A percentile compares a stretch with the other conserved stretches of the same genome.
Evolutionary conservation across 2,329 filamentous ascomycete genomes (phyloP).

Genomic region (Cadophora sp.): DNA sequence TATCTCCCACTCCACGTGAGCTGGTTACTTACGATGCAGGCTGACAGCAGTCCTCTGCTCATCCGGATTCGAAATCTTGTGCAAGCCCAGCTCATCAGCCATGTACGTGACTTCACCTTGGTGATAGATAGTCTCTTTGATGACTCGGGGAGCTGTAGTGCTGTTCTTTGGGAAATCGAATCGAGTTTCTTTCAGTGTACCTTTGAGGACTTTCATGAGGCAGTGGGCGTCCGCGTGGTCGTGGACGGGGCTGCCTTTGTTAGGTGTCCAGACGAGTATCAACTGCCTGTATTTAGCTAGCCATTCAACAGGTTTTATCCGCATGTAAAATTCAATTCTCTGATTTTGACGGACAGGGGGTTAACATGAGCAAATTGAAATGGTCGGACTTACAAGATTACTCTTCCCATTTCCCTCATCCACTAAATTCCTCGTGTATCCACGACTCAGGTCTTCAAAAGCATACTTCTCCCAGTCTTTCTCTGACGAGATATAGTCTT

Average conservation of each 20-base stretch:
- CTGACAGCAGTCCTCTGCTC: conserved; percentile 79
- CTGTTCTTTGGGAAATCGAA: conserved; percentile 72
- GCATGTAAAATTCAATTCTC: too few relatives aligned
- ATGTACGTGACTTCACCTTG: conserved; percentile 87
- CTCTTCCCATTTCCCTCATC: conserved; percentile 81
- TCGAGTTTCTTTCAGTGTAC: conserved; percentile 79
- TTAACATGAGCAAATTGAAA: not conserved
- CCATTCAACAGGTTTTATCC: too few relatives aligned
- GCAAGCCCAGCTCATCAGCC: conserved; percentile 87
- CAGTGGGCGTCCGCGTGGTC: conserved; percentile 90
- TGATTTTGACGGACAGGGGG: too few relatives aligned
- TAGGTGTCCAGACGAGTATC: conserved; percentile 89
- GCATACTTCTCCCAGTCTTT: conserved; percentile 79
- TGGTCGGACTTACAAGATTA: conserved; percentile 52
- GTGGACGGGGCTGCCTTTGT: conserved; percentile 83
- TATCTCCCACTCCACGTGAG: not conserved
- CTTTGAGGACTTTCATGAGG: conserved; percentile 85
- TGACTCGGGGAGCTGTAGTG: conserved; percentile 63
- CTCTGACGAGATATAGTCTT: conserved; percentile 71
- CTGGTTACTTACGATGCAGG: conserved; percentile 66
- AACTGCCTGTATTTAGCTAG: conserved; percentile 85
- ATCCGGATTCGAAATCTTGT: conserved; percentile 80
- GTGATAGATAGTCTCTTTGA: conserved; percentile 70
- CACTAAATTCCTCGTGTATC: conserved; percentile 88
- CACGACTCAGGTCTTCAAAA: conserved; percentile 70